phyloP scores from a whole-genome alignment of 139 green algal species.

The Parachlorella kessleri region DNA sequence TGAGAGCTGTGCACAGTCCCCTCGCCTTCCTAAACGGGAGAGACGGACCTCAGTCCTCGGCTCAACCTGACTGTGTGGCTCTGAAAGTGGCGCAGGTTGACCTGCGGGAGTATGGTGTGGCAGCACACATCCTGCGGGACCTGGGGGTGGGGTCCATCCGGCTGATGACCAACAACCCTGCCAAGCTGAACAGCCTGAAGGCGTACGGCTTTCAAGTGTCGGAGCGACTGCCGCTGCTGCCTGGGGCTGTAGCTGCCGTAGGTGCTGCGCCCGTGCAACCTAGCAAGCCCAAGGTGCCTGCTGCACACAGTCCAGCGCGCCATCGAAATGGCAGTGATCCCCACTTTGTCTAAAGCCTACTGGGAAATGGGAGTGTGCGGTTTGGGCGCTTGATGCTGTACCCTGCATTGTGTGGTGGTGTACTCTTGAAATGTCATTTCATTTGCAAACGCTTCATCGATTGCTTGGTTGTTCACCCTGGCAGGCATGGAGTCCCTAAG shows the following conservation, averaged over 20 bases:
- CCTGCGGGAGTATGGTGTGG: slow-evolving; percentile 89
- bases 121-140: slow-evolving; percentile 88
- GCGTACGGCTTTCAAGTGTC: slow-evolving; percentile 37
- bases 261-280: background rate
- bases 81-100: too few relatives aligned
- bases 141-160: slow-evolving; percentile 74
- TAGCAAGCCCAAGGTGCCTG: background rate
- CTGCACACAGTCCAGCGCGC: background rate
- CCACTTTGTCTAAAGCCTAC: slow-evolving; percentile 5
- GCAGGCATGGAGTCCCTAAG: too few relatives aligned
- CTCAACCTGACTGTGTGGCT: too few relatives aligned
- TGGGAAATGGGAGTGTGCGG: background rate
- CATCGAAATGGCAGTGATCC: background rate
- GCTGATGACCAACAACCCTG: slow-evolving; percentile 94
- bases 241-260: background rate
- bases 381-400: background rate
- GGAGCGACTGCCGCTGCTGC: background rate
- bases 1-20: too few relatives aligned
- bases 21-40: too few relatives aligned
- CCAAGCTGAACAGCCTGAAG: slow-evolving; percentile 73
- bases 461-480: background rate
- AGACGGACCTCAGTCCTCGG: too few relatives aligned
- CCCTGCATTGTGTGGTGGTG: background rate
- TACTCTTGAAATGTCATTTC: background rate
- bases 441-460: background rate